Percentiles rank a stretch among this genome's conserved stretches.
phyloP scores from a whole-genome alignment of 345 rosid species.

The Litchi chinensis region DNA sequence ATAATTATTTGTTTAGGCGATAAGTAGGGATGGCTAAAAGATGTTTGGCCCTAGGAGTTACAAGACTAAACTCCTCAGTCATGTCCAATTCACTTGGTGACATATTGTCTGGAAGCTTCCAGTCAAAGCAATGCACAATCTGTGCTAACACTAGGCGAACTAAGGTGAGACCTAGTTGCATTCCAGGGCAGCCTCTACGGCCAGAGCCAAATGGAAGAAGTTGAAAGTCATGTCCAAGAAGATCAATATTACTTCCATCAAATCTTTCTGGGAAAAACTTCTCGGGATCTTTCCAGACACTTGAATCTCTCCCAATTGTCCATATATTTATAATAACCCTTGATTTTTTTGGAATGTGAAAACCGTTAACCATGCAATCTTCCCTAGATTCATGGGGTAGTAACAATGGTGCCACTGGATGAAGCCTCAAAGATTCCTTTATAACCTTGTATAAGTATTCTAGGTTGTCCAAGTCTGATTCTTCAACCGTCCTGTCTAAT shows the following conservation, averaged over 20 bases:
- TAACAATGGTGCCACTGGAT: constrained; percentile 43
- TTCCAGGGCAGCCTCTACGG: constrained; percentile 46
- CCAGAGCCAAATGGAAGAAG: constrained; percentile 55
- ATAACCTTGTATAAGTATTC: constrained; percentile 45
- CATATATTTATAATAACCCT: constrained; percentile 36
- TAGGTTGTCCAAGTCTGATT: constrained; percentile 40
- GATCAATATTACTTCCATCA: constrained; percentile 25
- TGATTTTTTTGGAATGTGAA: constrained; percentile 36
- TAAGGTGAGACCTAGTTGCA: constrained; percentile 36
- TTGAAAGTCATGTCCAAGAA: constrained; percentile 43
- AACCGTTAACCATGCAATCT: constrained; percentile 37
- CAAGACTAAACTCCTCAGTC: constrained; percentile 43
- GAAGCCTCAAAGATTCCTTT: constrained; percentile 51
- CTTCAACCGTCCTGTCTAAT: constrained; percentile 42
- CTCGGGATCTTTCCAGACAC: constrained; percentile 38
- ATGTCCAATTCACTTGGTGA: constrained; percentile 36
- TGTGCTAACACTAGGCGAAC: constrained; percentile 43
- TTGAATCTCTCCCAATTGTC: constrained; percentile 49
- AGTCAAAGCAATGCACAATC: constrained; percentile 53
- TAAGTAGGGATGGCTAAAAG: constrained; percentile 36
- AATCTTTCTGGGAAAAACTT: constrained; percentile 50
- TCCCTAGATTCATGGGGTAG: constrained; percentile 35
- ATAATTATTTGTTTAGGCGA: constrained; percentile 24
- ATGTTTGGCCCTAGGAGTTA: constrained; percentile 38
- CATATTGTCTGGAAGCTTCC: constrained; percentile 44